A percentile compares a stretch with the other conserved stretches of the same genome.
Conservation (phyloP, 345 rosid species). For the Eucalyptus sideroxylon region DNA sequence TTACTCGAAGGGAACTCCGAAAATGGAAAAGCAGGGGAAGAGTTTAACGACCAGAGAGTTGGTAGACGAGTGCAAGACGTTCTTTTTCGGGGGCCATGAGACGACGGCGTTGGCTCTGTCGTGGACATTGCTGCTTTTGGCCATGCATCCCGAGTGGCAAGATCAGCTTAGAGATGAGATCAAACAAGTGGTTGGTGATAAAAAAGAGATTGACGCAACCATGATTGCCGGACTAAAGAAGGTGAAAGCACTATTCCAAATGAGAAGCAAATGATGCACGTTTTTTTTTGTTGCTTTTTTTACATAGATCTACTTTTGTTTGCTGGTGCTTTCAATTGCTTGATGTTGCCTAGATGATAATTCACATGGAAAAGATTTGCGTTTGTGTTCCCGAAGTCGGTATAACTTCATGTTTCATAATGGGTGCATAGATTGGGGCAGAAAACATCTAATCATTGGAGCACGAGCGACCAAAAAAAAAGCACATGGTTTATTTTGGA, state of each 20-base stretch:
- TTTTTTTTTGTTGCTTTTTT: neutral
- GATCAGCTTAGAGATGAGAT: slow-evolving; percentile 61
- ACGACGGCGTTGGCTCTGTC: slow-evolving; percentile 77
- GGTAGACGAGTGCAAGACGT: slow-evolving; percentile 83
- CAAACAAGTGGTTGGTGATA: slow-evolving; percentile 39
- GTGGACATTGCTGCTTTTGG: slow-evolving; percentile 80
- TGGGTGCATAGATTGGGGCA: neutral
- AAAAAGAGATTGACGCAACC: slow-evolving; percentile 24
- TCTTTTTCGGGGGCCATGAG: slow-evolving; percentile 85
- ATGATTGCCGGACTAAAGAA: slow-evolving; percentile 65
- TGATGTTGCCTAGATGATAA: neutral
- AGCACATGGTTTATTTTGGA: neutral
- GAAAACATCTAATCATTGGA: neutral
- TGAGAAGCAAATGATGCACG: neutral
- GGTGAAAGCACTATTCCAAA: slow-evolving; percentile 25
- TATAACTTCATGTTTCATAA: neutral
- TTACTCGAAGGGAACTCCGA: slow-evolving; percentile 22
- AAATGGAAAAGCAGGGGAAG: slow-evolving; percentile 15
- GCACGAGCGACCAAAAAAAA: neutral
- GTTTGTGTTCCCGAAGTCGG: neutral
- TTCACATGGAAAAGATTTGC: neutral
- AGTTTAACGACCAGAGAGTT: slow-evolving; percentile 42
- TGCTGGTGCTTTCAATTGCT: neutral
- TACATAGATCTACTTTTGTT: neutral
- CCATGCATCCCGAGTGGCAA: slow-evolving; percentile 72